Evolutionary conservation across 768 basidiomycete genomes (phyloP), one percentile per base, ranked within the genome.

Genomic region (Lactifluus volemus): DNA sequence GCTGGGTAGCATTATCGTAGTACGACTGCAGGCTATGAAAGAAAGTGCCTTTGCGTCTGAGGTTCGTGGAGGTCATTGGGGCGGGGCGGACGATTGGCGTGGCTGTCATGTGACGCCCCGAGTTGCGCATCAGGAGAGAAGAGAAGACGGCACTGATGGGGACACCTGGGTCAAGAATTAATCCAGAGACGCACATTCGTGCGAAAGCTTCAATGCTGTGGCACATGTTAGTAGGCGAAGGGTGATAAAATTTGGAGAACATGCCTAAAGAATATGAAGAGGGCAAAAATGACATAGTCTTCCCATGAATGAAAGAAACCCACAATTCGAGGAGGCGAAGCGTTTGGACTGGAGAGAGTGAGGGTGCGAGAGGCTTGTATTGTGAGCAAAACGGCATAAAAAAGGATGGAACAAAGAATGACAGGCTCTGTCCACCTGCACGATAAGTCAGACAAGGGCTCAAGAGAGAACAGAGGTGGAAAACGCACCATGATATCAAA

Each of bases 251-350:
- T 9, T 19, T 10, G 10, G 12, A 44, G 17, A 47, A 80, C 86
- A 68, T 74, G 88, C 88, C 92, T 93, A 79, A 92, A 98, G 67
- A 90, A 68, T 60, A 86, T 73, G 73, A 98, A 98, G 56, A 98
- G 74, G 19, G 68, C 80, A 71, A 98, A 91, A n/a, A 98, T 76
- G 19, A 78, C 84, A 68, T 82, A 86, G 72, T 98, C 95, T 68
- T 94, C 92, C 95, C 95, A 98, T 12, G 73, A 65, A 61, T 86
- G 83, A 74, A 98, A 97, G 75, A 89, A 98, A 8, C 92, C 92
- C 52, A 69, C 73, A 21, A 80, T 67, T 36, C 75, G 75, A 41
- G 80, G 77, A 8, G 79, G 71, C 10, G 76, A 70, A 2, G 70
- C 67, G 32, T 73, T 74, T 59, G 74, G 72, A 45, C 71, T 69